Percentiles rank a stretch among this genome's conserved stretches.
These are phyloP conservation scores for Cryphonectria japonica DNA, from an alignment of 2,329 filamentous ascomycete species.

Conservation along the genomic window DNA sequence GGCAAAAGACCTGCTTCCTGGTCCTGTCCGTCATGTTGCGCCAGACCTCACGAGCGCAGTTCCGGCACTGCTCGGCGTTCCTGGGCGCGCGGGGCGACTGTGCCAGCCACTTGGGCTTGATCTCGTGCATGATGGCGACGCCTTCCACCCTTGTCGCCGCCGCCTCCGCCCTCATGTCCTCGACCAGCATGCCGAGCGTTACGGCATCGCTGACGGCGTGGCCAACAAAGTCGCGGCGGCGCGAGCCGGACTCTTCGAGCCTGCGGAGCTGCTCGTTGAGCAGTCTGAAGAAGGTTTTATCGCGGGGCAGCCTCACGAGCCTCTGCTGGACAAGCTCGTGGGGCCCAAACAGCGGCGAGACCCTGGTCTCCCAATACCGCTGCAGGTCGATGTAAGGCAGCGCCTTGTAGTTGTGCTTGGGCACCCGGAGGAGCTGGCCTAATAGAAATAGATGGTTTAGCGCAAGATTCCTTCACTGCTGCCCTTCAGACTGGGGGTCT, in stretches of 20 bases:
- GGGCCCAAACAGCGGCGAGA: slow-evolving; percentile 59
- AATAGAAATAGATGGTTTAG: slow-evolving; percentile 31
- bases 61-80: slow-evolving; percentile 69
- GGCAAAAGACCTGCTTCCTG: slow-evolving; percentile 55
- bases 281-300: slow-evolving; percentile 44
- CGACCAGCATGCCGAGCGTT: slow-evolving; percentile 71
- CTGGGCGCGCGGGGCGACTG: slow-evolving; percentile 74
- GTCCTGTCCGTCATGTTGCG: slow-evolving; percentile 37
- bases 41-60: slow-evolving; percentile 63
- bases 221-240: slow-evolving; percentile 50
- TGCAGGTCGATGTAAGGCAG: slow-evolving; percentile 48
- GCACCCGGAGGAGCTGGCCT: slow-evolving; percentile 62
- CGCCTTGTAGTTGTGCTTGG: slow-evolving; percentile 58
- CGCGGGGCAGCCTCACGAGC: slow-evolving; percentile 51
- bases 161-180: slow-evolving; percentile 64
- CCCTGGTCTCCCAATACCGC: slow-evolving; percentile 53
- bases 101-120: slow-evolving; percentile 84
- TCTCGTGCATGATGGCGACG: slow-evolving; percentile 59
- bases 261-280: slow-evolving; percentile 58
- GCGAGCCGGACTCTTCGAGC: slow-evolving; percentile 45
- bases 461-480: neutral
- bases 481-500: no score
- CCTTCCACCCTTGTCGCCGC: neutral
- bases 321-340: slow-evolving; percentile 59
- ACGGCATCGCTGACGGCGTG: slow-evolving; percentile 53